Evolutionary conservation across 345 rosid species (phyloP).

Genomic region (Anacardium occidentale): DNA sequence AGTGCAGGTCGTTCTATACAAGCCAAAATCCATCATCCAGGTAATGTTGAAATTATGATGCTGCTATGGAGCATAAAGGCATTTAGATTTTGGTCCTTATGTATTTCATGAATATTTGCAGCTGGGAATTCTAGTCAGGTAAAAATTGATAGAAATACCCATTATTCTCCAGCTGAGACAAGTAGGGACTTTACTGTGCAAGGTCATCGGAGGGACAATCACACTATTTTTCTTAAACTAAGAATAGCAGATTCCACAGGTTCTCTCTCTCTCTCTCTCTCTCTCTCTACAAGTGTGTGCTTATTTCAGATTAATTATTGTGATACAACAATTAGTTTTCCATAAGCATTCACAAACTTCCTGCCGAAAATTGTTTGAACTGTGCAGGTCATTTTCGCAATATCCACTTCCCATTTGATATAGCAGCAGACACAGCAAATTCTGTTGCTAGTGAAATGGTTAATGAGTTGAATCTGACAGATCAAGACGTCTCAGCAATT

Average conservation of each 20-base stretch:
- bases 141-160: slow-evolving; percentile 18
- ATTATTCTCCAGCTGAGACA: slow-evolving; percentile 35
- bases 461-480: slow-evolving; percentile 81
- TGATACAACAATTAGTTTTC: background rate
- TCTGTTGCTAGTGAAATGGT: slow-evolving; percentile 98
- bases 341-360: slow-evolving; percentile 5
- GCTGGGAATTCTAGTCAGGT: slow-evolving; percentile 37
- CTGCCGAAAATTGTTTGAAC: slow-evolving; percentile 10
- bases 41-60: slow-evolving; percentile 27
- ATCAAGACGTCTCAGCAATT: slow-evolving; percentile 79
- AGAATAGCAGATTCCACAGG: slow-evolving; percentile 86
- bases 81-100: slow-evolving; percentile 11
- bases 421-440: slow-evolving; percentile 75
- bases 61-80: slow-evolving; percentile 9
- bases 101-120: slow-evolving; percentile 27
- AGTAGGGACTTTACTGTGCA: slow-evolving; percentile 64
- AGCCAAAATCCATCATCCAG: slow-evolving; percentile 30
- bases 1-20: slow-evolving; percentile 33
- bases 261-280: slow-evolving; percentile 28
- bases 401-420: slow-evolving; percentile 94
- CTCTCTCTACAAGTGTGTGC: background rate
- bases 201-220: slow-evolving; percentile 74
- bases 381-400: slow-evolving; percentile 70
- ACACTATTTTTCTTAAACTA: slow-evolving; percentile 83
- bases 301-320: background rate